Percentiles rank a stretch among this genome's conserved stretches.
phyloP scores from a whole-genome alignment of 495 filamentous ascomycete species.

The Xylaria curta region DNA sequence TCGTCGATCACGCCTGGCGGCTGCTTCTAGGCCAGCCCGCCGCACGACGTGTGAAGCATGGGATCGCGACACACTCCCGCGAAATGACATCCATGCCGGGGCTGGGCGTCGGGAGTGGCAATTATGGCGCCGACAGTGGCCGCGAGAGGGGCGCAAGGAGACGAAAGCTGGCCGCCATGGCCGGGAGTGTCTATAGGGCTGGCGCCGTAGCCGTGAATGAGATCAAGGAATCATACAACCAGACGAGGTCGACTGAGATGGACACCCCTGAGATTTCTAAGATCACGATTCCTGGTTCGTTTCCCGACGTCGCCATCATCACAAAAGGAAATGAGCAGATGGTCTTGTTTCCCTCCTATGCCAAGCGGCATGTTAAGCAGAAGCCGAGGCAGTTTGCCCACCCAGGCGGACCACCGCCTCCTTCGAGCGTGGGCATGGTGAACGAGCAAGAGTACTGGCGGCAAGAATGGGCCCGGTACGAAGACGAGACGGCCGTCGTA shows the following conservation, averaged over 20 bases:
- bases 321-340: constrained; percentile 86
- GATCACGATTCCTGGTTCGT: constrained; percentile 72
- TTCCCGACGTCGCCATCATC: constrained; percentile 80
- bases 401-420: constrained; percentile 27
- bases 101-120: constrained; percentile 36
- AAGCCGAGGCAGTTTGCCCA: constrained; percentile 34
- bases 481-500: constrained; percentile 81
- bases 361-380: constrained; percentile 66
- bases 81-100: constrained; percentile 39
- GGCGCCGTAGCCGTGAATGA: constrained; percentile 91
- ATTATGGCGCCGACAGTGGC: constrained; percentile 37
- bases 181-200: constrained; percentile 59
- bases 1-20: constrained; percentile 59
- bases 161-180: constrained; percentile 72
- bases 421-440: constrained; percentile 38
- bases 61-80: constrained; percentile 20
- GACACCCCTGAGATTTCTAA: constrained; percentile 56
- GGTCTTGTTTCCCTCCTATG: constrained; percentile 92
- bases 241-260: constrained; percentile 63
- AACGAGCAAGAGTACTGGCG: constrained; percentile 71
- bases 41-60: constrained; percentile 30
- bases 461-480: constrained; percentile 70
- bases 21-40: constrained; percentile 42
- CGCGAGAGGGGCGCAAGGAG: constrained; percentile 72
- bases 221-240: constrained; percentile 86